Base-by-base conservation (phyloP, 495 filamentous ascomycete genomes). In the Thozetella sp. region DNA sequence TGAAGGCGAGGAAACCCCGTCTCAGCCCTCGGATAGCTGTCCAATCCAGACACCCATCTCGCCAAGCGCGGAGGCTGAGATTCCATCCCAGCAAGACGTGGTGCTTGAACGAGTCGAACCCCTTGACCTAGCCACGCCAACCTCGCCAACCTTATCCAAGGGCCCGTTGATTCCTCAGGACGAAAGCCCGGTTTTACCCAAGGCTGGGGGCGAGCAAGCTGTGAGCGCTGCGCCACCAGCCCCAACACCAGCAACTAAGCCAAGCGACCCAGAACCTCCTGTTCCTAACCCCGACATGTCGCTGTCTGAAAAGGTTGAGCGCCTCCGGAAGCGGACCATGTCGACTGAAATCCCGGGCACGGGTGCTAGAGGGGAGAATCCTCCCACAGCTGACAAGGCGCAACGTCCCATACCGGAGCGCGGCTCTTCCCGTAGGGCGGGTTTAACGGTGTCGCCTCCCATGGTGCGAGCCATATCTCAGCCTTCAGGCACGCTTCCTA, bases 401-500 rank as follows among this genome's bases (percentile, higher is more conserved):
- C 62, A 62, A 13, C 67, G 63, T 26, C 20, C 56, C 12, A 52
- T 46, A 40, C 25, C 67, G 3, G 80, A 84, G 22, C 80, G 80
- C 10, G 58, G 73, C 52, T 20, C 72, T 65, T 71, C 76, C 55
- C 71, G 80, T 61, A 72, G 75, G 63, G 65, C 67, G 53, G 68
- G 76, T 59, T 59, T 63, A 56, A 70, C 79, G 45, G 78, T 82
- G 22, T 88, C 88, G 40, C 88, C 90, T 46, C 86, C 88, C 1
- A 75, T 94, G 53, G 66, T 83, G 51, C 87, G 92, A 37, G 83
- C 91, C 22, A 81, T 91, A 51, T 89, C 90, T 20, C 90, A 93
- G 55, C 91, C 92, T 19, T 73, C 60, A 2, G 67, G 71, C 17
- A 63, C 67, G 10, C 25, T 76, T 26, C 70, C 71, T 24, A 67